phyloP scores from a whole-genome alignment of 306 rosid species.

The Biancaea sappan region DNA sequence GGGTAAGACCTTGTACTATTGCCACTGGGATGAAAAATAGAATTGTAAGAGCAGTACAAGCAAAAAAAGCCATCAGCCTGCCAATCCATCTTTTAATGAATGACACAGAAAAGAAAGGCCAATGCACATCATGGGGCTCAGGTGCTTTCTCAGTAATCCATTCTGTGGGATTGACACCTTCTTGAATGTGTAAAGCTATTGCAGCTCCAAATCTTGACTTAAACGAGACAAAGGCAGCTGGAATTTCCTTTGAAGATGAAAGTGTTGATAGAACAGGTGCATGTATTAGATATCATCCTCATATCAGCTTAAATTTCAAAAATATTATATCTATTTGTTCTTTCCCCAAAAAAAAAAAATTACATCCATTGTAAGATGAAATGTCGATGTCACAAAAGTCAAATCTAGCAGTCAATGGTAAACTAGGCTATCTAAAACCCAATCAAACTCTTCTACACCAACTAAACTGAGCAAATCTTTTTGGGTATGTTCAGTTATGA shows the following conservation, averaged over 20 bases:
- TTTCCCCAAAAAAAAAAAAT: too few relatives aligned
- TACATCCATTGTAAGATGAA: conserved; percentile 20
- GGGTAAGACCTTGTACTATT: conserved; percentile 75
- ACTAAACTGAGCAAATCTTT: not conserved
- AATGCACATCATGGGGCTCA: conserved; percentile 79
- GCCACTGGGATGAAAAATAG: conserved; percentile 78
- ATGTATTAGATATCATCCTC: conserved; percentile 28
- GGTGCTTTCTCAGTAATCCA: conserved; percentile 88
- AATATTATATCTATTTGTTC: too few relatives aligned
- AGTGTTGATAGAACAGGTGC: conserved; percentile 15
- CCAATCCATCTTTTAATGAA: conserved; percentile 69
- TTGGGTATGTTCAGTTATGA: not conserved
- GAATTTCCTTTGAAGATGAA: conserved; percentile 60
- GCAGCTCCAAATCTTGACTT: conserved; percentile 87
- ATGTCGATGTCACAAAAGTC: not conserved
- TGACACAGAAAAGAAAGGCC: conserved; percentile 77
- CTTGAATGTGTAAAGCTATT: conserved; percentile 63
- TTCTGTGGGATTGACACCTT: conserved; percentile 75
- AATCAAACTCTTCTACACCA: not conserved
- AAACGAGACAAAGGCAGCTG: conserved; percentile 88
- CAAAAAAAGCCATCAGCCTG: conserved; percentile 61
- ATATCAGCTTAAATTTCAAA: conserved; percentile 27
- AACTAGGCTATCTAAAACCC: conserved; percentile 9
- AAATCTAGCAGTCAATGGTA: conserved; percentile 19
- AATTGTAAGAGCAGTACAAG: conserved; percentile 53